Evolutionary conservation across 1,284 basidiomycete genomes (phyloP).

Genomic region (Ganoderma resinaceum): DNA sequence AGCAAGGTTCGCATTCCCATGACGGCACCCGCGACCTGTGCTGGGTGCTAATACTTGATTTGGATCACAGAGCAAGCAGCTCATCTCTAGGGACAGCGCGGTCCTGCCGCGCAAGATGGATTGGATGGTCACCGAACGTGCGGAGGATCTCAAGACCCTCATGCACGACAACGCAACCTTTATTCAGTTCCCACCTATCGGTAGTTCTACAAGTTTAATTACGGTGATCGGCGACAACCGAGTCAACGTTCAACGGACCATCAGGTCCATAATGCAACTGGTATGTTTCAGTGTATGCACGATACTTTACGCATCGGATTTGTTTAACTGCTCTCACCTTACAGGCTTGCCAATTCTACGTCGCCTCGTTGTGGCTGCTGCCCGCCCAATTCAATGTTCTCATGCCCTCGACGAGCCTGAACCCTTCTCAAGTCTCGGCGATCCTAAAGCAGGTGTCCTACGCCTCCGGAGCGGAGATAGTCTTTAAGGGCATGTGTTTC

Average conservation of each 20-base stretch:
- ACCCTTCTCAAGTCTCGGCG: conserved; percentile 84
- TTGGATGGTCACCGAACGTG: conserved; percentile 95
- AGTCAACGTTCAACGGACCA: conserved; percentile 95
- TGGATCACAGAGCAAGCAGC: conserved; percentile 78
- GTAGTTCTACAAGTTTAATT: conserved; percentile 90
- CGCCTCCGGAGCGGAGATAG: conserved; percentile 90
- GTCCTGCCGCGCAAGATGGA: conserved; percentile 97
- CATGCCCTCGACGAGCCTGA: conserved; percentile 83
- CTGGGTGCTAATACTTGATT: conserved; percentile 3
- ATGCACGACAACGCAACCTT: conserved; percentile 98
- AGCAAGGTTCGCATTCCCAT: conserved; percentile 71
- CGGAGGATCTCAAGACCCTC: conserved; percentile 89
- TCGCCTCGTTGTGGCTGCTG: conserved; percentile 95
- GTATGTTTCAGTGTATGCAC: conserved; percentile 54
- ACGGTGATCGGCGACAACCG: conserved; percentile 95
- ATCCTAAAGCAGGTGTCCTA: conserved; percentile 90
- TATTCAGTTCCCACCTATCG: conserved; percentile 92
- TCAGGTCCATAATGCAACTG: conserved; percentile 94
- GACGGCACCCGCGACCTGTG: too few species aligned
- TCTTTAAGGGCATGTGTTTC: conserved; percentile 98
- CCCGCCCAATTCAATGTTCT: conserved; percentile 94
- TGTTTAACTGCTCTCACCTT: conserved; percentile 20
- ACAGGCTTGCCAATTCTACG: conserved; percentile 94
- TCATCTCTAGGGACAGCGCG: conserved; percentile 93
- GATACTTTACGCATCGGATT: conserved; percentile 1